phyloP scores from a whole-genome alignment of 192 early-diverging fungal genomes.

The Coemansia sp. region DNA sequence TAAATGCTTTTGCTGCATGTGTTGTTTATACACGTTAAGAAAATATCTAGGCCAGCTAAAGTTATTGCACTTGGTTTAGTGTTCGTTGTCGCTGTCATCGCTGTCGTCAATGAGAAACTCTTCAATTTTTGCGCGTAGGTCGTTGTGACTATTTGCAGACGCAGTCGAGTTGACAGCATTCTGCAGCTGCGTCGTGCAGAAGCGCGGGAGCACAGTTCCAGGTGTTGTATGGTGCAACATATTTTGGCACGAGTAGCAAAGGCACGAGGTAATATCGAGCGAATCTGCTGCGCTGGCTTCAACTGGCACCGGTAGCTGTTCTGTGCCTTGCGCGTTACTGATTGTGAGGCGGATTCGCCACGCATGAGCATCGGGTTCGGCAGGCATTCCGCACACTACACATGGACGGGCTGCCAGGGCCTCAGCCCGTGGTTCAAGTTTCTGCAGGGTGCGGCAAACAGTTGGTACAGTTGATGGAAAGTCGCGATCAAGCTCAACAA shows the following conservation, averaged over 20 bases:
- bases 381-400: slow-evolving; percentile 62
- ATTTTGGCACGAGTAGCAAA: slow-evolving; percentile 48
- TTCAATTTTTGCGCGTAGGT: slow-evolving; percentile 61
- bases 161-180: background rate
- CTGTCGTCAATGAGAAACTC: slow-evolving; percentile 64
- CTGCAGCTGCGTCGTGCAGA: slow-evolving; percentile 20
- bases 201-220: slow-evolving; percentile 26
- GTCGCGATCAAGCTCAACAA: slow-evolving; percentile 72
- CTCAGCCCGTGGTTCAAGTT: slow-evolving; percentile 60
- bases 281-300: background rate
- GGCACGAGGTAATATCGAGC: slow-evolving; percentile 16
- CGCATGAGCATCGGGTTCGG: slow-evolving; percentile 45
- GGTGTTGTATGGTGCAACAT: slow-evolving; percentile 28
- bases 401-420: slow-evolving; percentile 45
- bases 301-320: background rate
- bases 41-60: too few species aligned
- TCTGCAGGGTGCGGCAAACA: slow-evolving; percentile 75
- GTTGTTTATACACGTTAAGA: too few species aligned
- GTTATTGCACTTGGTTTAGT: too few species aligned
- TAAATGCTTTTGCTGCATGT: too few species aligned
- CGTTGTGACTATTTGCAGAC: slow-evolving; percentile 22
- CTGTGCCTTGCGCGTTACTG: background rate
- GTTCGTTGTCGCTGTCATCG: slow-evolving; percentile 12
- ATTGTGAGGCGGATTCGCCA: slow-evolving; percentile 45
- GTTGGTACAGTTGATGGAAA: slow-evolving; percentile 86